A percentile compares a stretch with the other conserved stretches of the same genome.
phyloP scores from a whole-genome alignment of 768 basidiomycete genomes.

The Rhodosporidiobolus odoratus region DNA sequence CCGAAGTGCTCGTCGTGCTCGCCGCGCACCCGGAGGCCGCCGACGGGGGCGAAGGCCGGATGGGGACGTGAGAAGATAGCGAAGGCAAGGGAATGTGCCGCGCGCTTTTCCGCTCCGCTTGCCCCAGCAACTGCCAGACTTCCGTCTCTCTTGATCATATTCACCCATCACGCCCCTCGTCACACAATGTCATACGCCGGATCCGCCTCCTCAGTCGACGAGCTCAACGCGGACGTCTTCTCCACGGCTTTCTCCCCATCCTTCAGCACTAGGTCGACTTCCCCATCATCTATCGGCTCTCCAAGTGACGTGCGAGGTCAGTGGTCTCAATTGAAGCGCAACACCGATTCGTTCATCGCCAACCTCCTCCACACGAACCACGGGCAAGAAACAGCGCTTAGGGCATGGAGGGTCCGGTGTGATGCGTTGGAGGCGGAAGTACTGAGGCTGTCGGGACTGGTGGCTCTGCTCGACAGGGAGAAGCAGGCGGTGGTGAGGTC shows the following conservation, averaged over 20 bases:
- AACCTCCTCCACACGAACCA: not conserved
- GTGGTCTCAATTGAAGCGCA: not conserved
- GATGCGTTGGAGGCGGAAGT: slow-evolving; percentile 22
- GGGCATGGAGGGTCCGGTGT: slow-evolving; percentile 8
- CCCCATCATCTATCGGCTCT: not conserved
- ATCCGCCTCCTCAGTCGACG: not conserved
- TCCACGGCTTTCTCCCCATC: not conserved
- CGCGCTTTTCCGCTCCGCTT: no score
- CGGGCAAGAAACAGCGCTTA: not conserved
- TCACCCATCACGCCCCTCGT: not conserved
- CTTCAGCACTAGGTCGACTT: no score
- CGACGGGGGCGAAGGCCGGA: no score
- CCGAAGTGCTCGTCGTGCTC: not conserved
- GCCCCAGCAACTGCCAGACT: no score
- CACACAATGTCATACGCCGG: not conserved
- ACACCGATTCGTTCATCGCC: not conserved
- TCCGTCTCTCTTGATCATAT: no score
- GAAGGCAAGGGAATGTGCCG: no score
- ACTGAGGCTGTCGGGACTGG: not conserved
- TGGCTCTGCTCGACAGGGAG: not conserved
- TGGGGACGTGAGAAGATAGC: no score
- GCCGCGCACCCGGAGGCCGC: no score
- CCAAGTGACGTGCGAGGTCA: not conserved
- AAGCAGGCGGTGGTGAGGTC: not conserved
- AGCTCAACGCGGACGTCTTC: not conserved